Base-by-base conservation (phyloP, 441 rosid genomes). In the Pelargonium fulgidum region DNA sequence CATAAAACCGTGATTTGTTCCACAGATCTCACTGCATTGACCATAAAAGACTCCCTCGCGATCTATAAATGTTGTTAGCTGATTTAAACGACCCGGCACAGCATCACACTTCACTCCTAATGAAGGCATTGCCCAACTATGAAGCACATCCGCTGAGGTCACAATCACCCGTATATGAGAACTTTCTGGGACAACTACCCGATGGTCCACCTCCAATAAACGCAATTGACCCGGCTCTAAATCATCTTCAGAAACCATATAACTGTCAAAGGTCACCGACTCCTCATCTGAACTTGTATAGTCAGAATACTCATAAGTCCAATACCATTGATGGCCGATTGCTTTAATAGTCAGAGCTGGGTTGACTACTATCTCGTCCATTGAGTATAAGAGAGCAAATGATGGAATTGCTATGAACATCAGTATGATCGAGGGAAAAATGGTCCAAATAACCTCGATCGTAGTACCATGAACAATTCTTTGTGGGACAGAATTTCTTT, bases 401-500 rank as follows among this genome's bases (percentile, higher is more conserved):
- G 45, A 42, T 2, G 45, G 45, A 9, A 42, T 42, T 1, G 45
- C 45, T 1, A 42, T 42, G 45, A 42, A 42, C 45, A 42, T 42
- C 0, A 42, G 11, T 8, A 42, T 42, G 45, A 42, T 12, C 45
- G 45, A 42, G 2, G 45, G 45, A 1, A 42, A 7, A 0, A 42
- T 9, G 8, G 56, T 48, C 14, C 56, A 48, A 67, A 67, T 16
- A 68, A 68, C 50, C 70, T 68, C 70, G 7, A 68, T 50, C 26
- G 70, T 68, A 50, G 70, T 68, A 50, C 70, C 70, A 48, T 47
- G 62, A 48, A 68, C 70, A 68, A 68, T 24, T 62, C 63, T 68
- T 68, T 68, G 70, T 29, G 11, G 63, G 62, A 68, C 13, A 47
- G 44, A 7, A 50, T 68, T 68, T 26, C 19, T 24, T 3, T 68